Evolutionary conservation across 2,329 filamentous ascomycete species (phyloP).

Genomic region (Bipolaris zeicola): DNA sequence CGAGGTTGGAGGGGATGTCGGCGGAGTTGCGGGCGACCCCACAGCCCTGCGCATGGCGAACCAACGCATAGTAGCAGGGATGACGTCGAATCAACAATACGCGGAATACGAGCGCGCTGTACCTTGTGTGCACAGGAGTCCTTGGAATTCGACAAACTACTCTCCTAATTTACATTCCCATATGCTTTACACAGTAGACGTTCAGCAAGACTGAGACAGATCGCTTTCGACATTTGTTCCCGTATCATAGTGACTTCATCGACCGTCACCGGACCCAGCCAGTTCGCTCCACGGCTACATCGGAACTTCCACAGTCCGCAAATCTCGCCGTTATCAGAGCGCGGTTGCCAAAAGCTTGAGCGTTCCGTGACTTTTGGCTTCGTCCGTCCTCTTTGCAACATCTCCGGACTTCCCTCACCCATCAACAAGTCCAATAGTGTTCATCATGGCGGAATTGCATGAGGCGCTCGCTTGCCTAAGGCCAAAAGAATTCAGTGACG

Average conservation of each 20-base stretch:
- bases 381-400: background rate
- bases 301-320: conserved; percentile 14
- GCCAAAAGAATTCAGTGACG: conserved; percentile 53
- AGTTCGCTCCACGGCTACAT: conserved; percentile 21
- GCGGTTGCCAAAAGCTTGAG: background rate
- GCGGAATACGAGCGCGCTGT: background rate
- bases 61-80: conserved; percentile 14
- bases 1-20: conserved; percentile 3
- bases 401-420: background rate
- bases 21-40: conserved; percentile 19
- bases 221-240: background rate
- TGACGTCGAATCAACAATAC: conserved; percentile 21
- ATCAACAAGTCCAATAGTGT: background rate
- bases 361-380: background rate
- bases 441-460: conserved; percentile 49
- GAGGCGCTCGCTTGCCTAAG: conserved; percentile 53
- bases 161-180: background rate
- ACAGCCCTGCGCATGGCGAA: conserved; percentile 8
- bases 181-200: background rate
- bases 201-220: background rate
- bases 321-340: conserved; percentile 2
- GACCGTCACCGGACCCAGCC: conserved; percentile 19
- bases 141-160: conserved; percentile 4
- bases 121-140: background rate
- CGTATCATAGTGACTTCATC: conserved; percentile 21